A percentile compares a stretch with the other conserved stretches of the same genome.
These are phyloP conservation scores for Claviceps fusiformis DNA, from an alignment of 2,329 filamentous ascomycete species.

Conservation along the genomic window DNA sequence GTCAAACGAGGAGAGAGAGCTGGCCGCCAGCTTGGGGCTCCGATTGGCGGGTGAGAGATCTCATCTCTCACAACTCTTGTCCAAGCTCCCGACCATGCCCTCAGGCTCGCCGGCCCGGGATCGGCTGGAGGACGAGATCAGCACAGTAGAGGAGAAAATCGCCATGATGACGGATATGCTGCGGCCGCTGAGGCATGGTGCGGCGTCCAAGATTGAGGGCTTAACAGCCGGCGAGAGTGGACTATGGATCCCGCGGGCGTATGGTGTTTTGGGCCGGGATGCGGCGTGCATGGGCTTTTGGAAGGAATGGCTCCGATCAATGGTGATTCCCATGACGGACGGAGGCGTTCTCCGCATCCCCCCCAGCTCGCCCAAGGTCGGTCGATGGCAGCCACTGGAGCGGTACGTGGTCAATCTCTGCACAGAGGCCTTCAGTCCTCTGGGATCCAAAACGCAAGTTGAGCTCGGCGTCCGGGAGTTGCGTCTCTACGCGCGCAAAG, in stretches of 20 bases:
- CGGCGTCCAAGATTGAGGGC: constrained; percentile 93
- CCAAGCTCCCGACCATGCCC: constrained; percentile 64
- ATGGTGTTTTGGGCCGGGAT: constrained; percentile 82
- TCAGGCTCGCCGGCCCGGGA: constrained; percentile 77
- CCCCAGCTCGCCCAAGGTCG: constrained; percentile 76
- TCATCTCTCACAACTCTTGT: constrained; percentile 75
- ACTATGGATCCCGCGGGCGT: constrained; percentile 88
- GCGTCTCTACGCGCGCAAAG: constrained; percentile 82
- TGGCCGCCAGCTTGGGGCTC: constrained; percentile 83
- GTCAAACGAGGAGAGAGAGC: constrained; percentile 78
- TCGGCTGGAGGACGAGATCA: constrained; percentile 82
- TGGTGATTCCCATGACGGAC: constrained; percentile 92
- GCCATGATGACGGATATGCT: constrained; percentile 91
- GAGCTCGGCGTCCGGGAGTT: constrained; percentile 83
- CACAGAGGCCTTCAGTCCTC: constrained; percentile 82
- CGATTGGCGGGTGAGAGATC: constrained; percentile 77
- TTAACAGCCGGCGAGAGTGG: constrained; percentile 90
- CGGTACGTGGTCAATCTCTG: constrained; percentile 95
- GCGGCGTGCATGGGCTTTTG: constrained; percentile 76
- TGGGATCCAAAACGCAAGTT: constrained; percentile 89
- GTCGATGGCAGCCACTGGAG: constrained; percentile 91
- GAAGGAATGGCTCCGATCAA: constrained; percentile 95
- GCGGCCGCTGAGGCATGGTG: constrained; percentile 80
- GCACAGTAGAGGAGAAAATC: constrained; percentile 93
- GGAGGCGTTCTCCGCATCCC: constrained; percentile 72